Percentiles rank a stretch among this genome's conserved stretches.
phyloP scores from a whole-genome alignment of 306 rosid species.

The Glycyrrhiza uralensis region DNA sequence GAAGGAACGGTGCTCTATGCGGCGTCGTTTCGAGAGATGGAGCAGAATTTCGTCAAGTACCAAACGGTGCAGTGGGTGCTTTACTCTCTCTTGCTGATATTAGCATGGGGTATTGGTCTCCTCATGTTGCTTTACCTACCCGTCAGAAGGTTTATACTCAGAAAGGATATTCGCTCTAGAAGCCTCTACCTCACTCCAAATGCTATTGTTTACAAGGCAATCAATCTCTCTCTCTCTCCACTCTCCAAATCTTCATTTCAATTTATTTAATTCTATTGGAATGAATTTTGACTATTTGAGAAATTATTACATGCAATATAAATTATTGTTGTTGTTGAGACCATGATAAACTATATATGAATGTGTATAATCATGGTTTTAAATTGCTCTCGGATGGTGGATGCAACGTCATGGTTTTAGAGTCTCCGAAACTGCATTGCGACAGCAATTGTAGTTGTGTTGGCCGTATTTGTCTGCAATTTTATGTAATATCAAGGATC shows the following conservation, averaged over 20 bases:
- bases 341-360: not conserved
- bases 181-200: conserved; percentile 74
- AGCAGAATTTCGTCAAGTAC: conserved; percentile 59
- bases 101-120: conserved; percentile 89
- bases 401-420: too few relatives aligned
- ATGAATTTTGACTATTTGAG: not conserved
- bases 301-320: not conserved
- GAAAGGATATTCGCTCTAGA: conserved; percentile 68
- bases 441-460: too few relatives aligned
- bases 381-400: too few relatives aligned
- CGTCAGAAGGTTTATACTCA: conserved; percentile 58
- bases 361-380: too few relatives aligned
- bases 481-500: too few relatives aligned
- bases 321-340: not conserved
- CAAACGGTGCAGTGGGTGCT: conserved; percentile 75
- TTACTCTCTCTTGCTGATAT: conserved; percentile 59
- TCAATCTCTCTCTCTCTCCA: not conserved
- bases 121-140: conserved; percentile 83
- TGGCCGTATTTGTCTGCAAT: too few relatives aligned
- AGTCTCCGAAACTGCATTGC: too few relatives aligned
- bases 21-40: conserved; percentile 80
- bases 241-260: not conserved
- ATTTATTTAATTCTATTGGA: not conserved
- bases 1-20: conserved; percentile 56
- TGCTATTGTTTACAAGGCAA: conserved; percentile 76